Base-by-base conservation (phyloP, 2,329 filamentous ascomycete species). In the Nigrospora osmanthi region DNA sequence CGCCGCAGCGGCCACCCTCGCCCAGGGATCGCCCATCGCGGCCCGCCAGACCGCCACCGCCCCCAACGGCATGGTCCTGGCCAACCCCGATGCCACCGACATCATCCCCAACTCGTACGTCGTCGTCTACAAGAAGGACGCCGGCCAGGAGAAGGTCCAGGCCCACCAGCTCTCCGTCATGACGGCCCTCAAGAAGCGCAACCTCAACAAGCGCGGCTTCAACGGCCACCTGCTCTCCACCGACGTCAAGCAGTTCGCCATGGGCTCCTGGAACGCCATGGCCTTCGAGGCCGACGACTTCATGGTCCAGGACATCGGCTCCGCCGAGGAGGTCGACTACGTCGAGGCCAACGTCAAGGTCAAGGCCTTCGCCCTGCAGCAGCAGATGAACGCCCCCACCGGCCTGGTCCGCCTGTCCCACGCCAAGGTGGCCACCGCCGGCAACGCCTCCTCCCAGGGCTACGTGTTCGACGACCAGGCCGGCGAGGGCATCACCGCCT, bases 71-170 rank as follows among this genome's bases (percentile, higher is more conserved):
- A 56, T 75, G 13, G 69, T 72, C 52, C 61, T 81, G 54, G 61
- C 63, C 54, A 82, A 81, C 57, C 58, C 68, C 3, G 60, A 69
- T 31, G 70, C 69, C 44, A 52, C 52, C 11, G 65, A 78, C 53
- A 61, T 74, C 47, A 71, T 83, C 40, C 64, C 74, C 33, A 73
- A 77, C 64, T 67, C 70, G 40, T 85, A 81, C 62, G 83, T 85
- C 49, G 78, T 83, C 44, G 78, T 84, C 47, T 83, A 81, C 68
- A 78, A 82, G 60, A 68, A 67, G 51, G 35, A 19, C 30, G 72
- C 70, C 45, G 72, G 70, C 52, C 66, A 64, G 49, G 64, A 71
- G 17, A 64, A 65, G 34, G 72, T 83, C 54, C 60, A 65, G 34
- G 63, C 69, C 40, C 75, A 79, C 59, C 64, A 77, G 55, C 60